A percentile compares a stretch with the other conserved stretches of the same genome.
These are phyloP conservation scores for Solanum tarijense DNA, from an alignment of 257 asterid species.

Conservation along the genomic window DNA sequence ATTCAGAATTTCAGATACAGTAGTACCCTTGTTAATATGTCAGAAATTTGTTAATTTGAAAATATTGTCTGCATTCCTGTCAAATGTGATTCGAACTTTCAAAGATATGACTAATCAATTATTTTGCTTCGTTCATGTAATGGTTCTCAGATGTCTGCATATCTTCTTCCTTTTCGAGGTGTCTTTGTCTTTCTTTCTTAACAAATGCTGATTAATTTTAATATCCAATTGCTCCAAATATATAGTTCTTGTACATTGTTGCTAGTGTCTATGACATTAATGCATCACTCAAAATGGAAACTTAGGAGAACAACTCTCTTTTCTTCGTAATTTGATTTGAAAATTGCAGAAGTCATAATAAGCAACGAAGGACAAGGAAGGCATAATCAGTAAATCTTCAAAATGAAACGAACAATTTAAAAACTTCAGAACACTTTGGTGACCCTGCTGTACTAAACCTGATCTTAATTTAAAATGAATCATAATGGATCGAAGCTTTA, in stretches of 20 bases:
- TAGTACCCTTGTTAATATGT: conserved; percentile 1
- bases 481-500: background rate
- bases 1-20: background rate
- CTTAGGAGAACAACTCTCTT: background rate
- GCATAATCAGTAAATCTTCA: background rate
- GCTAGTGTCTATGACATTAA: background rate
- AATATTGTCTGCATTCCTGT: background rate
- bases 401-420: background rate
- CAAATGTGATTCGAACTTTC: background rate
- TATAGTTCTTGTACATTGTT: background rate
- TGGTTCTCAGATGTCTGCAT: background rate
- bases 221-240: background rate
- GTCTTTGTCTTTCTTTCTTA: background rate
- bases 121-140: background rate
- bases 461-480: background rate
- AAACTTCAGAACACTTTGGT: background rate
- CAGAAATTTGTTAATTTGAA: background rate
- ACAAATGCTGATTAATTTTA: background rate
- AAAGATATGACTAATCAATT: background rate
- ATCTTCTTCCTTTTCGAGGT: background rate
- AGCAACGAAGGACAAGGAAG: background rate
- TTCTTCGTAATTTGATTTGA: background rate
- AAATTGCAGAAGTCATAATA: background rate
- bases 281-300: background rate
- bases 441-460: background rate